phyloP scores from a whole-genome alignment of 2,329 filamentous ascomycete species.

The Onygena corvina region DNA sequence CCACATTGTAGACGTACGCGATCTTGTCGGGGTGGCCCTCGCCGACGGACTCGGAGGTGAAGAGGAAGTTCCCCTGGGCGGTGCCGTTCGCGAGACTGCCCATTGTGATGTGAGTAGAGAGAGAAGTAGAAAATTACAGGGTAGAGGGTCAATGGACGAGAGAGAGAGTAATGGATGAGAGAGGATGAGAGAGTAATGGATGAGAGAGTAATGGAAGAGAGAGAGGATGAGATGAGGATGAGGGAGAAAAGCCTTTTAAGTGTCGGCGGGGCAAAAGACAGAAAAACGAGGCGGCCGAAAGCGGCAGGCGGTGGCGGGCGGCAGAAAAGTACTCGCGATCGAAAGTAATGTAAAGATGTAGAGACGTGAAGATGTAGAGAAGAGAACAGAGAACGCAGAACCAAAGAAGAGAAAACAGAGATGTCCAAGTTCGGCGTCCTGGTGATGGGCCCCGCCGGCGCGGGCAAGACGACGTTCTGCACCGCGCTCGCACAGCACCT shows the following conservation, averaged over 20 bases:
- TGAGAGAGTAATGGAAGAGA: slow-evolving; percentile 1
- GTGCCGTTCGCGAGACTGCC: slow-evolving; percentile 20
- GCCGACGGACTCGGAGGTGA: slow-evolving; percentile 82
- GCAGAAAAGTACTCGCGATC: slow-evolving; percentile 12
- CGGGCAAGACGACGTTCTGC: slow-evolving; percentile 96
- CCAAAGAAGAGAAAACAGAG: neutral
- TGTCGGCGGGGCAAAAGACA: slow-evolving; percentile 3
- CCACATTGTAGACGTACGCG: slow-evolving; percentile 41
- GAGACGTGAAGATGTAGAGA: too few relatives aligned
- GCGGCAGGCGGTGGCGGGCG: neutral
- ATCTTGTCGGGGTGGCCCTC: slow-evolving; percentile 95
- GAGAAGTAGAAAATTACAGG: slow-evolving; percentile 18
- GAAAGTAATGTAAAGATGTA: too few relatives aligned
- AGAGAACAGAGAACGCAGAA: neutral
- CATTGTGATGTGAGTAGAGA: slow-evolving; percentile 42
- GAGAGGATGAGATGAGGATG: neutral
- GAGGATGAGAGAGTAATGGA: slow-evolving; percentile 12
- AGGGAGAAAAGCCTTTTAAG: neutral
- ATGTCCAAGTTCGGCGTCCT: slow-evolving; percentile 95
- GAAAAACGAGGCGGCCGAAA: slow-evolving; percentile 1
- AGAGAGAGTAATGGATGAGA: slow-evolving; percentile 16
- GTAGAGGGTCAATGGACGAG: slow-evolving; percentile 24
- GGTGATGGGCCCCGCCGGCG: slow-evolving; percentile 91
- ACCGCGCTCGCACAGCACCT: slow-evolving; percentile 86
- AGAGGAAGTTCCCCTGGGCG: slow-evolving; percentile 59